Evolutionary conservation across 108 stramenopile genomes (phyloP).

Genomic region (Cyclotella choctawhatcheeana): DNA sequence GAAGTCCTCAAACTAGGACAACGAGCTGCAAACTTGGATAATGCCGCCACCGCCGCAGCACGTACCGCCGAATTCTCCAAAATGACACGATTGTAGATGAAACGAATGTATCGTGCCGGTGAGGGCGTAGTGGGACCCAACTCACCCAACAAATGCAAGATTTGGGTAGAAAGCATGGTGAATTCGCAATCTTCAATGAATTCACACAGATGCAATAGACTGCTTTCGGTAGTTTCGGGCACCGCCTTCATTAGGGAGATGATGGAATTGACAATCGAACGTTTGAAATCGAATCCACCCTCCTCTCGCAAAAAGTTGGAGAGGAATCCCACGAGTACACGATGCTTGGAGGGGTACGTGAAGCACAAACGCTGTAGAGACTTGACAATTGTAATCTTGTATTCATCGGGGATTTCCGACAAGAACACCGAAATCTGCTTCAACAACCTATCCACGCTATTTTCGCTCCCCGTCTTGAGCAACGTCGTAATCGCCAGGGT

Average conservation of each 20-base stretch:
- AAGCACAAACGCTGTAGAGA: conserved; percentile 83
- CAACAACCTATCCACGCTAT: conserved; percentile 93
- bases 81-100: conserved; percentile 93
- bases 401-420: conserved; percentile 99
- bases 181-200: conserved; percentile 96
- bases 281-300: conserved; percentile 90
- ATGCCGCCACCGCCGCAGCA: conserved; percentile 85
- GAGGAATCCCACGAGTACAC: conserved; percentile 85
- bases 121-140: conserved; percentile 70
- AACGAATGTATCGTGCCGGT: conserved; percentile 88
- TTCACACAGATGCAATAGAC: conserved; percentile 88
- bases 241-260: conserved; percentile 77
- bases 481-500: conserved; percentile 99
- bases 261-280: conserved; percentile 84
- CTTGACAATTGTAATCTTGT: conserved; percentile 91
- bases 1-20: conserved; percentile 79
- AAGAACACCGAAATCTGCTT: conserved; percentile 98
- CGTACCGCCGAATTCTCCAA: conserved; percentile 86
- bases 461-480: conserved; percentile 98
- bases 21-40: conserved; percentile 83
- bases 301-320: conserved; percentile 87
- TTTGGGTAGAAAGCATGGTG: conserved; percentile 73
- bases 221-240: conserved; percentile 80
- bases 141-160: conserved; percentile 83
- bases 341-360: conserved; percentile 84